Conservation (phyloP, 768 basidiomycete species). For the Trametes cubensis region DNA sequence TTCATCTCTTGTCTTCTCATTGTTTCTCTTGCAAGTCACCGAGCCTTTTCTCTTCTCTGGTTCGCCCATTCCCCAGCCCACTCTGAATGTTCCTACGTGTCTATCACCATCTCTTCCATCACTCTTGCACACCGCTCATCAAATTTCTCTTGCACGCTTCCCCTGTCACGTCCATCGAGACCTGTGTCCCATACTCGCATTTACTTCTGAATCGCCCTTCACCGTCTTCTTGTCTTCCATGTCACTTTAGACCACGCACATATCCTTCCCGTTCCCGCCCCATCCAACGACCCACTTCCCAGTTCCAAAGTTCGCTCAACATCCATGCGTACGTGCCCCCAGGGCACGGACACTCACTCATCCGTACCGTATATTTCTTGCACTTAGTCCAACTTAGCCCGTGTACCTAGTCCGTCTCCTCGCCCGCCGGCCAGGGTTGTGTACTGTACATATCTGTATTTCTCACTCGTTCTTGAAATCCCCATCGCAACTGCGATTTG, state of each 20-base stretch:
- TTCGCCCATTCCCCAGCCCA: background rate
- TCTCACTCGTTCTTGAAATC: background rate
- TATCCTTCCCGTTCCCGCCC: too few species aligned
- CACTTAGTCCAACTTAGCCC: conserved; percentile 3
- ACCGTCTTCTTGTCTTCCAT: background rate
- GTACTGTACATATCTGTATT: conserved; percentile 16
- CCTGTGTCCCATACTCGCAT: too few species aligned
- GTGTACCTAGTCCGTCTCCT: conserved; percentile 4
- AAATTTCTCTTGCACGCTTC: too few species aligned
- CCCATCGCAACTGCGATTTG: background rate
- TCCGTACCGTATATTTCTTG: conserved; percentile 1
- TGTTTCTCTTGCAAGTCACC: background rate
- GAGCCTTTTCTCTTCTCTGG: background rate
- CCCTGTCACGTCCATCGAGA: too few species aligned
- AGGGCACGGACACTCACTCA: background rate
- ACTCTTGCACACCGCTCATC: background rate
- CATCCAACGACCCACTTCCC: too few species aligned
- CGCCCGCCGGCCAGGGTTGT: background rate
- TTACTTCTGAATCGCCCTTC: too few species aligned
- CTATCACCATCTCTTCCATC: background rate
- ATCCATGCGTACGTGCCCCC: too few species aligned
- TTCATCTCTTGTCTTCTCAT: background rate
- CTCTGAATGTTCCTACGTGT: background rate
- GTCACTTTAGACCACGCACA: background rate
- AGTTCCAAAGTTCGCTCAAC: too few species aligned